These are phyloP conservation scores for Agrostemma githago DNA, from an alignment of 148 eudicot species.

Conservation along the genomic window DNA sequence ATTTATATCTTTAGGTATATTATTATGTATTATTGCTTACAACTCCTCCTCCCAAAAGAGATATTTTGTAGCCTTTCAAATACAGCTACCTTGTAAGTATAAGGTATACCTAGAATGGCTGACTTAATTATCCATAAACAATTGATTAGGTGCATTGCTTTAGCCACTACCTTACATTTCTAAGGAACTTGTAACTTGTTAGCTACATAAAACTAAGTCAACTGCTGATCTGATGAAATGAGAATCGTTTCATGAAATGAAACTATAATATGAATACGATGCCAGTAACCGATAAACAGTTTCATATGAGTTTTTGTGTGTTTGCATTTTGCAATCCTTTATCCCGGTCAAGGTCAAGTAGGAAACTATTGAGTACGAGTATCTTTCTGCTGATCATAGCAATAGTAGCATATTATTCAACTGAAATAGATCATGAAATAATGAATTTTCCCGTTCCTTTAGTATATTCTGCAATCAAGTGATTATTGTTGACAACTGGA, in stretches of 20 bases:
- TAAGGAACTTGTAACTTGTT: too few relatives aligned
- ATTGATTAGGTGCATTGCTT: not conserved
- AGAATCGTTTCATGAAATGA: too few relatives aligned
- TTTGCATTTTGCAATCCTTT: not conserved
- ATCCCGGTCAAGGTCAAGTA: not conserved
- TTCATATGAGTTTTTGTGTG: too few relatives aligned
- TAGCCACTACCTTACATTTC: not conserved
- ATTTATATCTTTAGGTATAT: not conserved
- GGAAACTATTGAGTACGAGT: not conserved
- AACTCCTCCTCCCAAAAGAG: not conserved
- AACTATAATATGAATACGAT: too few relatives aligned
- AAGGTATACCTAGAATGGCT: not conserved
- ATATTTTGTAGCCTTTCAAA: not conserved
- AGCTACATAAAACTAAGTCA: too few relatives aligned
- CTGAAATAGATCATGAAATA: not conserved
- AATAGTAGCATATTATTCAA: not conserved
- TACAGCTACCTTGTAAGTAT: not conserved
- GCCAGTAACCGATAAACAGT: too few relatives aligned
- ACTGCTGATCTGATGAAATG: too few relatives aligned
- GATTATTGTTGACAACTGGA: conserved; percentile 3
- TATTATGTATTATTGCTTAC: not conserved
- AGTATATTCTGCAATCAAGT: not conserved
- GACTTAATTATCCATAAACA: not conserved
- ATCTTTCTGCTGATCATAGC: not conserved
- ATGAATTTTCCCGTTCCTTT: conserved; percentile 1